Conservation (phyloP, 2,329 filamentous ascomycete genomes). For the Aspergillus melleus region DNA sequence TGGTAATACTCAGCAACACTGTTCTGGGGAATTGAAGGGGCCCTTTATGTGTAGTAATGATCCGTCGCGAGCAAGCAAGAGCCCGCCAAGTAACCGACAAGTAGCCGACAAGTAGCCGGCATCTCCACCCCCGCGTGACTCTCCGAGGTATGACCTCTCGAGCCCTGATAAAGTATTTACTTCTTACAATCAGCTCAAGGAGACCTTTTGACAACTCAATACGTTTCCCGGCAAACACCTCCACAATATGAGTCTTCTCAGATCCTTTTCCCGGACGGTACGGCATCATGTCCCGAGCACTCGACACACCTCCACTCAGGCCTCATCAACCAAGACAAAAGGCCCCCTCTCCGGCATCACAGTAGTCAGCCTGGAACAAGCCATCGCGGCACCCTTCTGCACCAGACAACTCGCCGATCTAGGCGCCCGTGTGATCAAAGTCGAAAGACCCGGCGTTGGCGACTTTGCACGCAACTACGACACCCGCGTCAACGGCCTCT, state of each 20-base stretch:
- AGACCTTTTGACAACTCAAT: too few relatives aligned
- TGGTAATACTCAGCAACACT: neutral
- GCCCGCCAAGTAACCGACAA: neutral
- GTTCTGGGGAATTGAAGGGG: neutral
- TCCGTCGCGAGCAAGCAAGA: neutral
- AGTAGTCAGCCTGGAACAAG: conserved; percentile 56
- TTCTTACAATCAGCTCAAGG: neutral
- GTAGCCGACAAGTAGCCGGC: neutral
- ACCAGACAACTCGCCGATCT: conserved; percentile 56
- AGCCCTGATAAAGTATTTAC: neutral
- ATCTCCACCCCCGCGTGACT: neutral
- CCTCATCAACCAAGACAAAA: neutral
- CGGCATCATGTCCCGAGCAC: neutral
- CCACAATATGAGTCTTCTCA: neutral
- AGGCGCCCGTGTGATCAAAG: conserved; percentile 57
- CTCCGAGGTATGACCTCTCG: neutral
- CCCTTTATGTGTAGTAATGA: neutral
- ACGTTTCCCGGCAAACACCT: too few relatives aligned
- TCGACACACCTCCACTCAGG: conserved; percentile 7
- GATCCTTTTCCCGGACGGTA: neutral
- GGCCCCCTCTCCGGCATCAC: conserved; percentile 47
- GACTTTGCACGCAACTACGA: conserved; percentile 57
- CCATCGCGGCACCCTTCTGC: conserved; percentile 57
- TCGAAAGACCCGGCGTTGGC: conserved; percentile 53
- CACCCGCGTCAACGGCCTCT: conserved; percentile 49